Evolutionary conservation across 2,329 filamentous ascomycete species (phyloP).

Genomic region (Claviceps quebecensis): DNA sequence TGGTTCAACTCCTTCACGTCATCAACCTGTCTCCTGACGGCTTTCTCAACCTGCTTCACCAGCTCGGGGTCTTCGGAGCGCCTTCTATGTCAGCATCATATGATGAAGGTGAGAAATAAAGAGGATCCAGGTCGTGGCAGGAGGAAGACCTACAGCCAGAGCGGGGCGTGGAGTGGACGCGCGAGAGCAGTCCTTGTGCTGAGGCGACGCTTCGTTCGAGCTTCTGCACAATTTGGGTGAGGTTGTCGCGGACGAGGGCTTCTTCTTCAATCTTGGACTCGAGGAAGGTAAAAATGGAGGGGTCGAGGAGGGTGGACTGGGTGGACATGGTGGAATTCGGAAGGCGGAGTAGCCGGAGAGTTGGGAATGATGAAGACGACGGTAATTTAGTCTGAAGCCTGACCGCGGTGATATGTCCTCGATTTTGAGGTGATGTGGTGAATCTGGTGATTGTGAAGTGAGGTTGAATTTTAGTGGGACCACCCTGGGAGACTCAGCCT

Average conservation of each 20-base stretch:
- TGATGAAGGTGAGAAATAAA: neutral
- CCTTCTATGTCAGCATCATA: slow-evolving; percentile 2
- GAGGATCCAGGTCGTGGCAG: neutral
- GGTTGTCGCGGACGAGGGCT: slow-evolving; percentile 62
- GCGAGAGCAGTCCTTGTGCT: slow-evolving; percentile 70
- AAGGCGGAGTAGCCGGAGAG: neutral
- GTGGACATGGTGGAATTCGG: slow-evolving; percentile 16
- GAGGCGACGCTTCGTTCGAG: slow-evolving; percentile 74
- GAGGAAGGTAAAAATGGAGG: slow-evolving; percentile 73
- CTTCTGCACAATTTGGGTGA: slow-evolving; percentile 66
- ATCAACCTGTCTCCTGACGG: slow-evolving; percentile 56
- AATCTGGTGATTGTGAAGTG: too few species aligned
- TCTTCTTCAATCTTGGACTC: slow-evolving; percentile 88
- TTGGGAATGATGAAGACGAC: neutral
- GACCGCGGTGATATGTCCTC: too few species aligned
- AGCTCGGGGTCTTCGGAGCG: slow-evolving; percentile 42
- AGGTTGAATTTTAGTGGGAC: too few species aligned
- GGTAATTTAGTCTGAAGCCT: too few species aligned
- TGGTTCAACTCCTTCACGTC: slow-evolving; percentile 56
- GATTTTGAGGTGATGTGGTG: too few species aligned
- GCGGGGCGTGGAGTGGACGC: slow-evolving; percentile 76
- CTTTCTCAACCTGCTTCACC: slow-evolving; percentile 55
- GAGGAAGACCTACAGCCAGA: slow-evolving; percentile 29
- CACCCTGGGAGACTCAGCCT: too few species aligned
- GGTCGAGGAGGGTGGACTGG: slow-evolving; percentile 41